These are phyloP conservation scores for Adansonia grandidieri DNA, from an alignment of 441 rosid genomes.

Conservation along the genomic window DNA sequence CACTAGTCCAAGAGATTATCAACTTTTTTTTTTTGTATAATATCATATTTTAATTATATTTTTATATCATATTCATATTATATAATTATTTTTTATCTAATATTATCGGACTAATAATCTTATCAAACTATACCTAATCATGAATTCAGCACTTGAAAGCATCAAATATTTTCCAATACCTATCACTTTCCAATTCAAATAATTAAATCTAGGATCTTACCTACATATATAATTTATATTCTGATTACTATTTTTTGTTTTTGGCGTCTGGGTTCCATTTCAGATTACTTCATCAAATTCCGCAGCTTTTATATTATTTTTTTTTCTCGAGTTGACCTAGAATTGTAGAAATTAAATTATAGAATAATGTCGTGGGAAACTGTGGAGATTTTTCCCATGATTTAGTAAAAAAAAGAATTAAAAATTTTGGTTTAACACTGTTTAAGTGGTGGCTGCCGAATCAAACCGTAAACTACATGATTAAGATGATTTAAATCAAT, in stretches of 20 bases:
- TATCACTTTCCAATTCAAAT: neutral
- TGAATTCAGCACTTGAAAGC: neutral
- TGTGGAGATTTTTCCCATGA: slow-evolving; percentile 12
- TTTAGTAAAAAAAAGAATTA: neutral
- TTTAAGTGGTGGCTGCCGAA: slow-evolving; percentile 3
- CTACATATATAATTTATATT: neutral
- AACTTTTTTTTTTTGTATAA: no score
- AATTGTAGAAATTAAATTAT: neutral
- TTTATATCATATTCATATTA: no score
- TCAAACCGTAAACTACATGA: neutral
- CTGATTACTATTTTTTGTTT: neutral
- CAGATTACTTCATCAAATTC: slow-evolving; percentile 18
- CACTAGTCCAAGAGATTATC: no score
- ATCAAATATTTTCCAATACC: no score
- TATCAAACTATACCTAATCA: no score
- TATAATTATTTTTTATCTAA: no score
- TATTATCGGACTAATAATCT: no score
- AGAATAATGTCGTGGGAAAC: neutral
- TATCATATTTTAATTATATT: no score
- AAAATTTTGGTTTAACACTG: neutral
- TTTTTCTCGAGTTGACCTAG: neutral
- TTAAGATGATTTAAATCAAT: neutral
- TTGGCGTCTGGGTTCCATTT: slow-evolving; percentile 12
- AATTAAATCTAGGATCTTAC: neutral
- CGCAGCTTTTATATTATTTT: neutral